phyloP scores from a whole-genome alignment of 371 early-diverging fungal species.

The Sporodiniella umbellata region DNA sequence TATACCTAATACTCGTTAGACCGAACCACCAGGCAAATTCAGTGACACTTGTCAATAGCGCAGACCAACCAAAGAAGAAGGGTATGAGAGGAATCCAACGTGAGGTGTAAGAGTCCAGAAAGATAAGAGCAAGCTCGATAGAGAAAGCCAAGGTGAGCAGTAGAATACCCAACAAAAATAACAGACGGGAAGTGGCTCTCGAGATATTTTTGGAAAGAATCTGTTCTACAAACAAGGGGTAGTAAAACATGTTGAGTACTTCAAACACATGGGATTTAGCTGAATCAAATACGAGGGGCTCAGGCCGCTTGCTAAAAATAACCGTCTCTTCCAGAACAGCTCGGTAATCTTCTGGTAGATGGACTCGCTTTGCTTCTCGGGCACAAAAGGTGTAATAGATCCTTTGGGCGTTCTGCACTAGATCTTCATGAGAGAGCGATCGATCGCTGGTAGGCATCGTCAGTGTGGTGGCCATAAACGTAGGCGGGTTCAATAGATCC shows the following conservation, averaged over 20 bases:
- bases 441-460: conserved; percentile 26
- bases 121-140: conserved; percentile 37
- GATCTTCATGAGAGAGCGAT: conserved; percentile 31
- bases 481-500: conserved; percentile 16
- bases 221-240: conserved; percentile 42
- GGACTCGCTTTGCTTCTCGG: conserved; percentile 33
- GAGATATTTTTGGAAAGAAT: conserved; percentile 37
- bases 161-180: conserved; percentile 21
- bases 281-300: conserved; percentile 47
- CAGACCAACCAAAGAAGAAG: conserved; percentile 41
- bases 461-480: conserved; percentile 3
- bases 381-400: conserved; percentile 45
- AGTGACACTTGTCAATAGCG: conserved; percentile 27
- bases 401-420: conserved; percentile 41
- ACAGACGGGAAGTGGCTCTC: conserved; percentile 14
- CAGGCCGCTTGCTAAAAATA: conserved; percentile 39
- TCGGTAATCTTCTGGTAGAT: conserved; percentile 43
- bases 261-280: conserved; percentile 44
- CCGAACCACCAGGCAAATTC: conserved; percentile 50
- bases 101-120: conserved; percentile 22
- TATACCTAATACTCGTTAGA: conserved; percentile 35
- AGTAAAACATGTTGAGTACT: conserved; percentile 47
- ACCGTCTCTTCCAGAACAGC: conserved; percentile 11
- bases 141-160: conserved; percentile 36
- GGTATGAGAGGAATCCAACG: conserved; percentile 37